phyloP scores from a whole-genome alignment of 2,329 filamentous ascomycete genomes.

The Arthroderma uncinatum region DNA sequence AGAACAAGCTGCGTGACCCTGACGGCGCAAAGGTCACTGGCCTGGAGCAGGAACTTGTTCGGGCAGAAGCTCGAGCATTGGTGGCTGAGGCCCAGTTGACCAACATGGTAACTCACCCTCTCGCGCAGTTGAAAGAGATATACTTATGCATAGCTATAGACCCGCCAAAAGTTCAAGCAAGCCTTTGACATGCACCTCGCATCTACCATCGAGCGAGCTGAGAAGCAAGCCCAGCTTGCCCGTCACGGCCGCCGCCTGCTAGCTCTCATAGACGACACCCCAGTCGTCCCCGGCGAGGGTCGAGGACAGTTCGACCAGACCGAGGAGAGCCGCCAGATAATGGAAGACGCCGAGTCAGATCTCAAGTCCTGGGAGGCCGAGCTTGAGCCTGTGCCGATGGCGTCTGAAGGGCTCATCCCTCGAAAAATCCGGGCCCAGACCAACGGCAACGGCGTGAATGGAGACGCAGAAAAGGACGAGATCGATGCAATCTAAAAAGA shows the following conservation, averaged over 20 bases:
- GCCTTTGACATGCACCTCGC: conserved; percentile 81
- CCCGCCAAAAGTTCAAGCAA: conserved; percentile 90
- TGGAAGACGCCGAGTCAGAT: conserved; percentile 87
- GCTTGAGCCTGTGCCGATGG: conserved; percentile 41
- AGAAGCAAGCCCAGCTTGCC: conserved; percentile 92
- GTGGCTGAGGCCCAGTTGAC: conserved; percentile 94
- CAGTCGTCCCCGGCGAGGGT: conserved; percentile 74
- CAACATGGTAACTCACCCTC: conserved; percentile 59
- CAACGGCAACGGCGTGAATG: conserved; percentile 5
- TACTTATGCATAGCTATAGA: conserved; percentile 42
- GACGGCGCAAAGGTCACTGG: conserved; percentile 68
- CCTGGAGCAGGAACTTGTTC: conserved; percentile 90
- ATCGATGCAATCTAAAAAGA: too few relatives aligned
- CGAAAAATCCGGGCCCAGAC: background rate
- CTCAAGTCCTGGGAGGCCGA: conserved; percentile 59
- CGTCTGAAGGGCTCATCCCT: background rate
- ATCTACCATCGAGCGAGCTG: conserved; percentile 85
- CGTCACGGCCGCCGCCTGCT: conserved; percentile 79
- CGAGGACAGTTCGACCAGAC: conserved; percentile 56
- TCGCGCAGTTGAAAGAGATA: background rate
- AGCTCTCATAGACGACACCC: conserved; percentile 76
- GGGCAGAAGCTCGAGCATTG: conserved; percentile 88
- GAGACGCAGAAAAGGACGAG: conserved; percentile 5
- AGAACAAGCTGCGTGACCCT: conserved; percentile 84
- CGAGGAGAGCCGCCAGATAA: conserved; percentile 64